Base-by-base conservation (phyloP, 2,329 filamentous ascomycete genomes). In the Raffaelea ambrosiae region DNA sequence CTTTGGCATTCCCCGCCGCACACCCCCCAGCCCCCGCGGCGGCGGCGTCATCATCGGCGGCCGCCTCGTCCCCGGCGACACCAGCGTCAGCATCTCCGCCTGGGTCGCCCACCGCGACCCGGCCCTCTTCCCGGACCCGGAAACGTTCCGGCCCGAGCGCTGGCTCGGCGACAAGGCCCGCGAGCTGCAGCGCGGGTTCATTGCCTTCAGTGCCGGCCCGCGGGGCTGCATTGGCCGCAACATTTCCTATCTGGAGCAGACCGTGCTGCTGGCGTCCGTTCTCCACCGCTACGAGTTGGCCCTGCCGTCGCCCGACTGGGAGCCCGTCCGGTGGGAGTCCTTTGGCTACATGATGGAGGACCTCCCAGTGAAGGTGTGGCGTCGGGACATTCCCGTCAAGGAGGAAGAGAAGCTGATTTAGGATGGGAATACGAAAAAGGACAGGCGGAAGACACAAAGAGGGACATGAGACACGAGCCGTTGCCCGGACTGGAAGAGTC, bases 191-290 rank as follows among this genome's bases (percentile, higher is more conserved):
- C 54, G 19, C n/a, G 10, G 21, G 16, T 47, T 47, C 14, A 21
- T 47, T 4, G 14, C 45, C 33, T 54, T 55, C 38, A 51, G 52
- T 5, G 31, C 46, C 1, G 52, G 52, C 1, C 63, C 66, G 1
- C 56, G 70, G 13, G 68, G 63, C 1, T 73, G 70, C 49, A 54
- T 73, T 5, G 70, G 70, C 0, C 64, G 66, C 40, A 66, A 73
- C 45, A 63, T 72, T 18, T 65, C 67, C 2, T 58, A 67, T 16
- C 52, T 73, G 45, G 70, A 72, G 53, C 49, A 55, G 41, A 49
- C 43, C 2, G 39, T 58, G 16, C 45, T 53, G 16, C 31, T 58
- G 31, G 54, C 53, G 1, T 45, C 42, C 3, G 18, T 48, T 2
- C 23, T 48, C 3, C 42, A 42, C 21, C 42, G 47, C 10, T 48